Base-by-base conservation (phyloP, 2,329 filamentous ascomycete species). In the Chaetomium sp. region DNA sequence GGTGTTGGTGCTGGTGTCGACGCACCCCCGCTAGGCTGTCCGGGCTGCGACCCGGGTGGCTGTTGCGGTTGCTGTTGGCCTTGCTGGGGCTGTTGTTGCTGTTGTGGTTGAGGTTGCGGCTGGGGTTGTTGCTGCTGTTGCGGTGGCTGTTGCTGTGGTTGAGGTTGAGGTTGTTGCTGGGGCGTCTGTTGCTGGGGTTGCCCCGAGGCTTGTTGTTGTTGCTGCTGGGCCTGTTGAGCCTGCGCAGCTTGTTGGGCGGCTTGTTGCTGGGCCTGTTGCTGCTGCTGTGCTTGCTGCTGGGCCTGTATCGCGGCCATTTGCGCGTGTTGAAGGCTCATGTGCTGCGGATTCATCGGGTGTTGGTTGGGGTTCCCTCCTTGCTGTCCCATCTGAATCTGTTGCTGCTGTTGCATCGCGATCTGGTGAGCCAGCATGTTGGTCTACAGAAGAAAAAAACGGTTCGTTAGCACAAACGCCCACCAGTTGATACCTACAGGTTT, bases 301-400 rank as follows among this genome's bases (percentile, higher is more conserved):
- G 58, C 57, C 42, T 74, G 72, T 19, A 70, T 70, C 43, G 69
- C 67, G 36, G 70, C 72, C 44, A 74, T 66, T 45, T 73, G 72
- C 8, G 68, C 72, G 56, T 74, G 72, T 53, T 77, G 76, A 58
- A 78, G 68, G 50, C 72, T 72, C 58, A 79, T 67, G 53, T 72
- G 73, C 58, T 78, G 77, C 4, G 74, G 69, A 38, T 71, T 76
- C 70, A 80, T 77, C 53, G 71, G 74, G 33, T 69, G 72, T 59
- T 81, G 79, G 19, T 74, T 75, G 32, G 71, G 74, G 56, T 74
- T 72, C 32, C 72, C 72, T 5, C 66, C 73, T 56, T 69, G 72
- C 58, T 72, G 72, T 67, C 70, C 72, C 67, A 74, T 71, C 61
- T 68, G 74, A 63, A 71, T 70, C 62, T 66, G 72, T 56, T 70